Percentiles rank a stretch among this genome's conserved stretches.
phyloP scores from a whole-genome alignment of 495 filamentous ascomycete species.

The Pyrenopolyporus hunteri region DNA sequence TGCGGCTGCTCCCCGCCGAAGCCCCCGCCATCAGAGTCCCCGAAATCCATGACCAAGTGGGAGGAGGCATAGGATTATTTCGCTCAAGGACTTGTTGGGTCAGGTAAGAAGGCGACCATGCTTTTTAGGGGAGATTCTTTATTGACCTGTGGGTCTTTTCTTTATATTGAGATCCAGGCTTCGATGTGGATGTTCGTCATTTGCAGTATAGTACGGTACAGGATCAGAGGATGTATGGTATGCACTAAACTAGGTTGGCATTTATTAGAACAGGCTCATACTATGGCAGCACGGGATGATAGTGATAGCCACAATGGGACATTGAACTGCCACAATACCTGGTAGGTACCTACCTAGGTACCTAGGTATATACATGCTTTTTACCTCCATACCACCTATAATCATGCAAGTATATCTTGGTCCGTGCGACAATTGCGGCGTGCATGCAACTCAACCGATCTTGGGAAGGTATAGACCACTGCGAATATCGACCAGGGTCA shows the following conservation, averaged over 20 bases:
- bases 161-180: constrained; percentile 28
- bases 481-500: too few relatives aligned
- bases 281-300: background rate
- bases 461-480: too few relatives aligned
- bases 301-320: constrained; percentile 24
- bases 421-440: constrained; percentile 16
- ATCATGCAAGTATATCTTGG: background rate
- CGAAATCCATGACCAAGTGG: constrained; percentile 61
- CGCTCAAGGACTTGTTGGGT: constrained; percentile 29
- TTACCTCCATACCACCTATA: too few relatives aligned
- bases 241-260: constrained; percentile 17
- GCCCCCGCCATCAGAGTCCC: constrained; percentile 56
- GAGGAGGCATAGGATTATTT: constrained; percentile 41
- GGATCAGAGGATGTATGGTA: constrained; percentile 6
- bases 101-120: constrained; percentile 23
- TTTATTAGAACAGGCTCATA: constrained; percentile 2
- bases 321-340: constrained; percentile 29
- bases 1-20: constrained; percentile 47
- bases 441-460: too few relatives aligned
- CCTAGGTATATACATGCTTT: too few relatives aligned
- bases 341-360: too few relatives aligned
- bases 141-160: constrained; percentile 25
- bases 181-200: constrained; percentile 30
- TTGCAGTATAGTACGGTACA: background rate
- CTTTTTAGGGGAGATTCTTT: constrained; percentile 23